Base-by-base conservation (phyloP, 768 basidiomycete species). In the Pulveroboletus sp. region DNA sequence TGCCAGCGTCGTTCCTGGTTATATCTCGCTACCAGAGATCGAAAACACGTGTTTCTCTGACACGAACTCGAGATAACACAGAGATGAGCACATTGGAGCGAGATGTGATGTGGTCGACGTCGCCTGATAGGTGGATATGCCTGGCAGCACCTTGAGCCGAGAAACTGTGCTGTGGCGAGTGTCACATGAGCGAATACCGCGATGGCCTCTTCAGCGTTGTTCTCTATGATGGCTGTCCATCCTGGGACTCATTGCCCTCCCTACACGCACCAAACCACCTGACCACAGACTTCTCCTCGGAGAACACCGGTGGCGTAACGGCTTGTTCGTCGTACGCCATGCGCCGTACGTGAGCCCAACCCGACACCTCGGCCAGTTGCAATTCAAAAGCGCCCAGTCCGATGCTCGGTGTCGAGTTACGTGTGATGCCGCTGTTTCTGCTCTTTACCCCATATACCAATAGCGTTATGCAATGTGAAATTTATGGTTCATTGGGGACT, bases 21-120 rank as follows among this genome's bases (percentile, higher is more conserved):
- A 44, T 10, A 30, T 21, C 14, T 18, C 13, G 15, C 8, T 9
- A 21, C 21, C 2, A 21, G 21, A 21, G 21, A 21, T 21, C 21
- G 2, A 21, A 6, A 11, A 4, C 7, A 13, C 40, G 21, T 30
- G 18, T 8, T 21, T 21, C 21, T 21, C 21, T 21, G 21, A 21
- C 21, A 21, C 21, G 28, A 45, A 11, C 24, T 14, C 10, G 21
- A 24, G 18, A 11, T 47, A 18, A 15, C 46, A 14, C 8, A 1
- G 32, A 35, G 48, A 35, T 41, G 41, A 40, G 41, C 36, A 28
- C 8, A 15, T 36, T 21, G 11, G 15, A 11, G 5, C 11, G 30
- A 28, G 45, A 31, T n/a, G 39, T 39, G 40, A 39, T 51, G 49
- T n/a, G 14, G 35, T 43, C 27, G 50, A 38, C 42, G 50, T 32